Evolutionary conservation across 192 early-diverging fungal species (phyloP), one percentile per base, ranked within the genome.

Genomic region (Gonapodya prolifera): DNA sequence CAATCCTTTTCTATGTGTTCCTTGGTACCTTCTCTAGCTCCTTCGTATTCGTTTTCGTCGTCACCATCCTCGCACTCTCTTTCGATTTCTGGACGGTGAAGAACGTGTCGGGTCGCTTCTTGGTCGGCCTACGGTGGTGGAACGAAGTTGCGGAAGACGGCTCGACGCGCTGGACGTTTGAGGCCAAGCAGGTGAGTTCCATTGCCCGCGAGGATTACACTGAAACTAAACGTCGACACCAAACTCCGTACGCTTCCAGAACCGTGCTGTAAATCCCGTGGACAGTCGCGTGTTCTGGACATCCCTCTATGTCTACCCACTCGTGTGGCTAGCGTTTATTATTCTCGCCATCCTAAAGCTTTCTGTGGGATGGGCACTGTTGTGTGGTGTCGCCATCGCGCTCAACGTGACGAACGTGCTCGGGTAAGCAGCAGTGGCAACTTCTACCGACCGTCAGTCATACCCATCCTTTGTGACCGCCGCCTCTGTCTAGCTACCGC

Each of bases 61-160:
- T 98, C 34, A 94, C 92, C 70, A 91, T 97, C 17, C 86, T 99
- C 35, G 86, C 95, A 32, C 89, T 99, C 34, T 90, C 95, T 1
- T 96, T 98, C 84, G 96, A 99, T 77, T 99, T 99, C 81, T 99
- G 97, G 97, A 98, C 95, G 0, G 95, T 98, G 23, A 99, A 99
- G 83, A 99, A 99, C 81, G 93, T 99, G 29, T 92, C 96, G 30
- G 98, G 98, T 0, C 89, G 98, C 71, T 84, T 98, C 36, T 86
- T 99, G 69, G 98, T 99, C 17, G 98, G 98, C 29, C 84, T 99
- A 76, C 89, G 98, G 78, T 99, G 98, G 98, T 99, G 98, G 98
- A 99, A 96, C 84, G 94, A 98, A 83, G 94, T 98, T 78, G 88
- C 89, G 70, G 96, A 97, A 70, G 98, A 98, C 83, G 98, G 98